Percentiles rank a stretch among this genome's conserved stretches.
Conservation (phyloP, 768 basidiomycete species). For the Phallus indusiatus region DNA sequence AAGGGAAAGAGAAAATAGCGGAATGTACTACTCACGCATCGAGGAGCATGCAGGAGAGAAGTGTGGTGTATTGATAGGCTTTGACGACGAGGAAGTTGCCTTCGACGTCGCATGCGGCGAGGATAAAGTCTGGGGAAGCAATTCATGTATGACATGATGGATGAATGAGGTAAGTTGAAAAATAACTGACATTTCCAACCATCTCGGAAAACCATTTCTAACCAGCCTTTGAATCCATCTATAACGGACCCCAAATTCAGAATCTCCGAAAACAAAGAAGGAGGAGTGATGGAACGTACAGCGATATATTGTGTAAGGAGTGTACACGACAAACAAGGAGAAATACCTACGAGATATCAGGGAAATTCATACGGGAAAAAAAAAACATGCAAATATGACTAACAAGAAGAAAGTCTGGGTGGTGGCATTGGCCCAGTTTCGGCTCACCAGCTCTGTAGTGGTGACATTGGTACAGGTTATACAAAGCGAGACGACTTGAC, state of each 20-base stretch:
- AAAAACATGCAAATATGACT: constrained; percentile 21
- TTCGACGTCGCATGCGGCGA: constrained; percentile 78
- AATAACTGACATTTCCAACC: constrained; percentile 75
- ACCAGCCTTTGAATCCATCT: constrained; percentile 86
- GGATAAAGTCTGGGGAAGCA: constrained; percentile 48
- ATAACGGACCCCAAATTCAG: neutral
- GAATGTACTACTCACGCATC: constrained; percentile 53
- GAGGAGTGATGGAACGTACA: no score
- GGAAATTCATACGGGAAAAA: neutral
- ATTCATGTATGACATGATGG: neutral
- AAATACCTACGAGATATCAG: constrained; percentile 60
- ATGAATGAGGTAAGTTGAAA: neutral
- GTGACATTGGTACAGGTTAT: constrained; percentile 86
- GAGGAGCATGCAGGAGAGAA: constrained; percentile 86
- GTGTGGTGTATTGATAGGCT: constrained; percentile 81
- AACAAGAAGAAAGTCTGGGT: constrained; percentile 82
- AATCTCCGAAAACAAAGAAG: neutral
- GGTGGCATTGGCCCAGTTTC: constrained; percentile 67
- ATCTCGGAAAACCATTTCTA: constrained; percentile 56
- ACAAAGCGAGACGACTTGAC: constrained; percentile 78
- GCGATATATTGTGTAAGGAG: constrained; percentile 83
- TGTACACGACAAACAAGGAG: constrained; percentile 63
- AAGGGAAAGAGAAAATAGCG: neutral
- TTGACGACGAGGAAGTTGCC: constrained; percentile 83
- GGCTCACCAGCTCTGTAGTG: constrained; percentile 62